Percentiles rank a stretch among this genome's conserved stretches.
phyloP scores from a whole-genome alignment of 805 yeast species.

The Cyberlindnera mississippiensis region DNA sequence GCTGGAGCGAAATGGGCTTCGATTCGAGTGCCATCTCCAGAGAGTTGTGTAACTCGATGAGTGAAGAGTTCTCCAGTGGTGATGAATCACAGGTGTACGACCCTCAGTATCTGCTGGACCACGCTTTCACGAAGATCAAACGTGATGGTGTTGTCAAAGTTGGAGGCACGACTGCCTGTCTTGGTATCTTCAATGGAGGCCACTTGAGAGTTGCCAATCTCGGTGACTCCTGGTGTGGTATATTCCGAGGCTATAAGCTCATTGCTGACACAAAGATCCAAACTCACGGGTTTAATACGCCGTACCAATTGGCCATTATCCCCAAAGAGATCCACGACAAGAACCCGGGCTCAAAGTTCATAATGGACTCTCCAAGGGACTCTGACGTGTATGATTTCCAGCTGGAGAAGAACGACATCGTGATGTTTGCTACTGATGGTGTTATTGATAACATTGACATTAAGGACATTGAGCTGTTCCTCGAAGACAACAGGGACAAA shows the following conservation, averaged over 20 bases:
- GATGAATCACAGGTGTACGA: conserved; percentile 5
- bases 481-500: conserved; percentile 45
- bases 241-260: conserved; percentile 63
- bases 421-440: conserved; percentile 91
- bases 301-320: conserved; percentile 82
- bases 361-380: conserved; percentile 64
- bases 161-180: conserved; percentile 92
- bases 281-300: conserved; percentile 87
- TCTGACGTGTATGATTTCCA: conserved; percentile 68
- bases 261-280: conserved; percentile 69
- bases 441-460: conserved; percentile 79
- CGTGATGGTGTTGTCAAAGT: conserved; percentile 62
- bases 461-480: conserved; percentile 64
- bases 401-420: conserved; percentile 65
- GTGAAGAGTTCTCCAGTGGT: conserved; percentile 25
- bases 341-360: conserved; percentile 50
- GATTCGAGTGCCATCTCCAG: conserved; percentile 86
- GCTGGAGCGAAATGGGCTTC: conserved; percentile 90
- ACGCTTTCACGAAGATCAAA: conserved; percentile 53
- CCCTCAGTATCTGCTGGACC: conserved; percentile 41
- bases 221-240: conserved; percentile 95
- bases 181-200: conserved; percentile 62
- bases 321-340: conserved; percentile 56
- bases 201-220: conserved; percentile 71
- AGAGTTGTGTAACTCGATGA: conserved; percentile 62